Conservation (phyloP, 768 basidiomycete genomes). For the Fibroporia radiculosa region DNA sequence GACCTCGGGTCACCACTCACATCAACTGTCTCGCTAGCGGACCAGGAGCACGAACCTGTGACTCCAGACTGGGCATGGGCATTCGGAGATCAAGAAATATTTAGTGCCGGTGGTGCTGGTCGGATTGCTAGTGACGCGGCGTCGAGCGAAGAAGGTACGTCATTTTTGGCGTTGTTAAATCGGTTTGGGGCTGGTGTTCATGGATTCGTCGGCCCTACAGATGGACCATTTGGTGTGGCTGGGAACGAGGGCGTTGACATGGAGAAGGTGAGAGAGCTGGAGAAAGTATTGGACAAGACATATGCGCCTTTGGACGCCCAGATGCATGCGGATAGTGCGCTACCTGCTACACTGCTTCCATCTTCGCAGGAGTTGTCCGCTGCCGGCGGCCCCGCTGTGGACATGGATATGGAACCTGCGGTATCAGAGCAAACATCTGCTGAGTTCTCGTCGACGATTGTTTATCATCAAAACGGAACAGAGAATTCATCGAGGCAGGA, state of each 20-base stretch:
- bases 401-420: too few species aligned
- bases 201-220: neutral
- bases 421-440: too few species aligned
- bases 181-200: neutral
- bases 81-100: slow-evolving; percentile 12
- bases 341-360: neutral
- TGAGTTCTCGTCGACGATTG: too few species aligned
- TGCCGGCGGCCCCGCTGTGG: too few species aligned
- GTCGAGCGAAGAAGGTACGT: slow-evolving; percentile 3
- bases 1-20: slow-evolving; percentile 17
- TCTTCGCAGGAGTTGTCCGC: too few species aligned
- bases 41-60: slow-evolving; percentile 15
- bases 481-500: too few species aligned
- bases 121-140: neutral
- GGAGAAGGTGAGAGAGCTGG: slow-evolving; percentile 6
- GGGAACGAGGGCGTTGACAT: neutral
- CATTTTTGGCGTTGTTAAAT: neutral
- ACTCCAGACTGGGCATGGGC: slow-evolving; percentile 20
- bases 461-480: too few species aligned
- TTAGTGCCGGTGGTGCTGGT: neutral
- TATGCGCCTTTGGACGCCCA: neutral
- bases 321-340: neutral
- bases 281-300: slow-evolving; percentile 10
- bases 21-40: slow-evolving; percentile 14
- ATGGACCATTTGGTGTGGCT: neutral